Evolutionary conservation across 352 stramenopile genomes (phyloP).

Genomic region (Plasmopara halstedii): DNA sequence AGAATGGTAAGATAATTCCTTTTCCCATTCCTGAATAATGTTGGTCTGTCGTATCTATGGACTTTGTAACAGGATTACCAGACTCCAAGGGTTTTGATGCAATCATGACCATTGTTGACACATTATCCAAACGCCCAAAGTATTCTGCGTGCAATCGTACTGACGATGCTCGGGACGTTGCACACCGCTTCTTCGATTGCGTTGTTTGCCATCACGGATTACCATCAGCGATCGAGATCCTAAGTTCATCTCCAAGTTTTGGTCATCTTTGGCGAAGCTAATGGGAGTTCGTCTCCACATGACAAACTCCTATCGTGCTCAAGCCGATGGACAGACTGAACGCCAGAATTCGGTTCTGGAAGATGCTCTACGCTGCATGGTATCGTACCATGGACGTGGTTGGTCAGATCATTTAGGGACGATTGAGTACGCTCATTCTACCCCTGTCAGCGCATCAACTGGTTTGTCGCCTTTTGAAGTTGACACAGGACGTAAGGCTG

Average conservation of each 20-base stretch:
- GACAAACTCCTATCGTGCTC: not conserved
- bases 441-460: not conserved
- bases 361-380: not conserved
- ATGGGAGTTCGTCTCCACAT: not conserved
- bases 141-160: no score
- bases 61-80: constrained; percentile 17
- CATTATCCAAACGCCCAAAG: no score
- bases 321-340: constrained; percentile 3
- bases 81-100: constrained; percentile 2
- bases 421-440: constrained; percentile 4
- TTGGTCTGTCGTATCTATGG: constrained; percentile 21
- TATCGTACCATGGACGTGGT: not conserved
- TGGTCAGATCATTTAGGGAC: not conserved
- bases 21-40: constrained; percentile 5
- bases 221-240: constrained; percentile 10
- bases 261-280: not conserved
- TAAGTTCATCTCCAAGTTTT: constrained; percentile 13
- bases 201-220: constrained; percentile 14
- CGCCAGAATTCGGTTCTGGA: not conserved
- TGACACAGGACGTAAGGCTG: not conserved
- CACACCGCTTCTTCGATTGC: constrained; percentile 1
- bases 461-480: not conserved
- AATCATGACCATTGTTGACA: no score
- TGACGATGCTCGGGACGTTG: constrained; percentile 3
- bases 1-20: constrained; percentile 12